Evolutionary conservation across 495 filamentous ascomycete genomes (phyloP).

Genomic region (Apiosordaria backusii): DNA sequence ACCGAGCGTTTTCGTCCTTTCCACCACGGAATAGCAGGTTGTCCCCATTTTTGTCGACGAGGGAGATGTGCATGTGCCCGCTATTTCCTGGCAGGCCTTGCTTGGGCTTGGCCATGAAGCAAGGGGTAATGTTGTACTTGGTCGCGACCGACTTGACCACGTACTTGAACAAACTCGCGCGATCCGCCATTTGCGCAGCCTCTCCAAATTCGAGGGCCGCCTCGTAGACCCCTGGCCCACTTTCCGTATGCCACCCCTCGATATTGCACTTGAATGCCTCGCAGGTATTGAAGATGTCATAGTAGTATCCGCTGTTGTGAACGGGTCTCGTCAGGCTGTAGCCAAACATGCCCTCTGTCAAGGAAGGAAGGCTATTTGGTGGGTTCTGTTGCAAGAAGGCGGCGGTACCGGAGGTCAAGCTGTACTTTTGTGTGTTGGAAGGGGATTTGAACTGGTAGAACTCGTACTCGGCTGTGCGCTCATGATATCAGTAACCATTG

Average conservation of each 20-base stretch:
- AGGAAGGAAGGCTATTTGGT: slow-evolving; percentile 61
- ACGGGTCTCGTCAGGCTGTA: slow-evolving; percentile 91
- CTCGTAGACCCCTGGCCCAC: slow-evolving; percentile 92
- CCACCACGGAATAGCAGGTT: slow-evolving; percentile 77
- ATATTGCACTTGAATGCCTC: slow-evolving; percentile 75
- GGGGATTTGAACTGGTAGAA: slow-evolving; percentile 91
- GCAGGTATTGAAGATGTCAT: slow-evolving; percentile 83
- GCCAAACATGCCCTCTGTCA: slow-evolving; percentile 98
- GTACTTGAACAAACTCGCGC: slow-evolving; percentile 91
- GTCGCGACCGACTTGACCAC: slow-evolving; percentile 81
- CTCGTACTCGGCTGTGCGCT: slow-evolving; percentile 78
- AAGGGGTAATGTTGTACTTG: slow-evolving; percentile 86
- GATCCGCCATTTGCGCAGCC: slow-evolving; percentile 82
- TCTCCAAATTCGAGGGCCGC: slow-evolving; percentile 88
- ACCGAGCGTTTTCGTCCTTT: slow-evolving; percentile 64
- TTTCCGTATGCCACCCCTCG: slow-evolving; percentile 98
- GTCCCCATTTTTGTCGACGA: slow-evolving; percentile 64
- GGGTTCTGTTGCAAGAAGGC: slow-evolving; percentile 70
- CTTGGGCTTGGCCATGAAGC: slow-evolving; percentile 98
- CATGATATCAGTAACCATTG: slow-evolving; percentile 11
- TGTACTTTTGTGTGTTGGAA: slow-evolving; percentile 44
- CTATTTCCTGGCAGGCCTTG: slow-evolving; percentile 88
- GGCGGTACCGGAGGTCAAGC: slow-evolving; percentile 64
- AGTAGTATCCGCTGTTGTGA: slow-evolving; percentile 93
- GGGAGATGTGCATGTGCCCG: slow-evolving; percentile 90